These are phyloP conservation scores for Dactylorhiza incarnata DNA, from an alignment of 106 monocot genomes.

Conservation along the genomic window DNA sequence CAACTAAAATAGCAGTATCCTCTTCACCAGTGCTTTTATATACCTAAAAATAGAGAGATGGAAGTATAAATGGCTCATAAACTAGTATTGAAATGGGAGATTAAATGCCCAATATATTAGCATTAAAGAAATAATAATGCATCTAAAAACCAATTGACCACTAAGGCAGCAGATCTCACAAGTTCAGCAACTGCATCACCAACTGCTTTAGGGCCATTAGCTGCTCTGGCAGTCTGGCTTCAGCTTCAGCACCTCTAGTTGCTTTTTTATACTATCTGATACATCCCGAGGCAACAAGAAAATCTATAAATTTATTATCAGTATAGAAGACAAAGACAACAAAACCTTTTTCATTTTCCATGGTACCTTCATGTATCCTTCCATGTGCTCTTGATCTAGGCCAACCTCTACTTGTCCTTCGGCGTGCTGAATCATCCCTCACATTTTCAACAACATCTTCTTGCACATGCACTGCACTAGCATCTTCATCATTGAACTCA, in stretches of 20 bases:
- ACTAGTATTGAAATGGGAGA: no score
- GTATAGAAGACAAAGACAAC: no score
- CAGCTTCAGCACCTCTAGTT: slow-evolving; percentile 72
- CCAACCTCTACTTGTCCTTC: slow-evolving; percentile 68
- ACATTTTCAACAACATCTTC: no score
- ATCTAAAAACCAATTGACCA: slow-evolving; percentile 37
- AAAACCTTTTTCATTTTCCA: no score
- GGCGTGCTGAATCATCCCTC: no score
- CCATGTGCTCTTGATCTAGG: no score
- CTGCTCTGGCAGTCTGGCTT: slow-evolving; percentile 78
- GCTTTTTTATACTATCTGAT: slow-evolving; percentile 73
- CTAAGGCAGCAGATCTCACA: no score
- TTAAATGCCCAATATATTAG: background rate
- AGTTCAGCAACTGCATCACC: no score
- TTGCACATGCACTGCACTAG: no score
- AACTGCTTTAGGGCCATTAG: slow-evolving; percentile 85
- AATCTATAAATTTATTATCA: slow-evolving; percentile 54
- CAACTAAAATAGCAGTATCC: slow-evolving; percentile 73
- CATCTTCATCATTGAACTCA: no score
- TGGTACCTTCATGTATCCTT: no score
- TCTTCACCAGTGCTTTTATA: slow-evolving; percentile 66
- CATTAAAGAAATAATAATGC: background rate
- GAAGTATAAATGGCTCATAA: slow-evolving; percentile 4
- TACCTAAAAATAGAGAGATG: slow-evolving; percentile 26
- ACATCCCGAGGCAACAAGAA: slow-evolving; percentile 72